A percentile compares a stretch with the other conserved stretches of the same genome.
phyloP scores from a whole-genome alignment of 441 rosid genomes.

The Breynia disticha region DNA sequence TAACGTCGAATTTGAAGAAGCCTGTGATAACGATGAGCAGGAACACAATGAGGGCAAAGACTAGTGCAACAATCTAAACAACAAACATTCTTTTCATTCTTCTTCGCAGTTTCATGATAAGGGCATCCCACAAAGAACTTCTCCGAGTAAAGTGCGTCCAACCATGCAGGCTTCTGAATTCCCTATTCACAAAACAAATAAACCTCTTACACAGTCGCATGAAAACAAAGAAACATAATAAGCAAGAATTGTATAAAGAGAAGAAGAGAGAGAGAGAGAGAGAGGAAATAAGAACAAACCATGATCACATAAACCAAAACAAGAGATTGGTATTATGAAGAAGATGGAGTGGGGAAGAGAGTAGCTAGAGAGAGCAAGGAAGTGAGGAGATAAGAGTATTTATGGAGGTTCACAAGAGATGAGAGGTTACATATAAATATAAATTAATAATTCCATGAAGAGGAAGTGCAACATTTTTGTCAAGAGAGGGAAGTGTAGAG shows the following conservation, averaged over 20 bases:
- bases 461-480: constrained; percentile 27
- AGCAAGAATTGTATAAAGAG: too few species aligned
- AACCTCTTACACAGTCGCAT: too few species aligned
- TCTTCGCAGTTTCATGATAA: constrained; percentile 65
- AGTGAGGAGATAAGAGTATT: constrained; percentile 37
- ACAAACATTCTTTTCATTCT: constrained; percentile 85
- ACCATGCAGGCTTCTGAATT: constrained; percentile 80
- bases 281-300: constrained; percentile 26
- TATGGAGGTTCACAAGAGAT: constrained; percentile 61
- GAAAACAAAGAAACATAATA: too few species aligned
- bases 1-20: constrained; percentile 94
- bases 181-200: constrained; percentile 26
- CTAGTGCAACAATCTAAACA: constrained; percentile 89
- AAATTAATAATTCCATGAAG: constrained; percentile 39
- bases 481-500: constrained; percentile 13
- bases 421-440: constrained; percentile 21
- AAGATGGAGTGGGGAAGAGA: constrained; percentile 11
- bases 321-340: constrained; percentile 19
- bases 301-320: constrained; percentile 32
- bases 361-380: constrained; percentile 17
- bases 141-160: constrained; percentile 70
- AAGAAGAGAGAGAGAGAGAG: background rate
- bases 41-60: constrained; percentile 87
- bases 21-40: constrained; percentile 70
- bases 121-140: constrained; percentile 76